A percentile compares a stretch with the other conserved stretches of the same genome.
These are phyloP conservation scores for Neurospora sp. DNA, from an alignment of 2,329 filamentous ascomycete genomes.

Conservation along the genomic window DNA sequence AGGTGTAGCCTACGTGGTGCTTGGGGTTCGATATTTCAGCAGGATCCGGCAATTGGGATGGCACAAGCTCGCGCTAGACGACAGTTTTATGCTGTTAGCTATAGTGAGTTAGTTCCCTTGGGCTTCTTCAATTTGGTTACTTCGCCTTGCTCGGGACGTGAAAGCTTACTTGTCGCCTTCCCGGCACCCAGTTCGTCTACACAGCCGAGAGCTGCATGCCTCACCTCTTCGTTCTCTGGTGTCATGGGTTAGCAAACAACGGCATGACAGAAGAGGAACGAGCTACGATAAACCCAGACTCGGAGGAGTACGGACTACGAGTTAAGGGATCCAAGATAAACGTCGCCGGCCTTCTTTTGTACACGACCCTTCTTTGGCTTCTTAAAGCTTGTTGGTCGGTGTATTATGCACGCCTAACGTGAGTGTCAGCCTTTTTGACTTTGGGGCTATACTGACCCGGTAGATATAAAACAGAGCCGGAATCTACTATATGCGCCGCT, in stretches of 20 bases:
- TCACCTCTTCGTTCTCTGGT: conserved; percentile 29
- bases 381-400: conserved; percentile 42
- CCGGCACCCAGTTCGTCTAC: conserved; percentile 11
- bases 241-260: conserved; percentile 36
- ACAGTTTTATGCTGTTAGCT: neutral
- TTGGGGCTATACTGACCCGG: conserved; percentile 1
- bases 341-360: conserved; percentile 41
- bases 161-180: neutral
- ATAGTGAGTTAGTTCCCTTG: neutral
- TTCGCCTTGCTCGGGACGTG: neutral
- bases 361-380: conserved; percentile 40
- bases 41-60: neutral
- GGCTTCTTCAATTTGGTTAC: neutral
- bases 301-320: conserved; percentile 31
- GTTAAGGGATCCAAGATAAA: conserved; percentile 44
- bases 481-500: conserved; percentile 27
- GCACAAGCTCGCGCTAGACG: neutral
- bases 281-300: conserved; percentile 27
- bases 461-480: conserved; percentile 24
- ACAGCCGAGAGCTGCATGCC: conserved; percentile 21
- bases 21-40: neutral
- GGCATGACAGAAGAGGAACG: conserved; percentile 39
- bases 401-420: conserved; percentile 43
- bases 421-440: conserved; percentile 4
- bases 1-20: neutral